Evolutionary conservation across 2,329 filamentous ascomycete genomes (phyloP).

Genomic region (Bipolaris victoriae): DNA sequence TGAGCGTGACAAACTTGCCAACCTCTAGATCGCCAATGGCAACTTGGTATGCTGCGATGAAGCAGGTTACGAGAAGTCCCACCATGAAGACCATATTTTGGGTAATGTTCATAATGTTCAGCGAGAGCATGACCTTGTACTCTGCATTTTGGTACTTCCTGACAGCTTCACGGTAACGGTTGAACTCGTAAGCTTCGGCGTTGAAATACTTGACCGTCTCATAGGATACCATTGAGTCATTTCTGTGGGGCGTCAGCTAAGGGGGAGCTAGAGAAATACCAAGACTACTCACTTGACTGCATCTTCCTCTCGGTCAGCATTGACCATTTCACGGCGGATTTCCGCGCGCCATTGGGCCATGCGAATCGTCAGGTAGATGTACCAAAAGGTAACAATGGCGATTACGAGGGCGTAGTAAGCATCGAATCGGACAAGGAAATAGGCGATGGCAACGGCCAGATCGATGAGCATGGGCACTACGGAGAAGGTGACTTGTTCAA

Average conservation of each 20-base stretch:
- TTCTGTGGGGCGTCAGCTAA: conserved; percentile 56
- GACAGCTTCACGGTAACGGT: conserved; percentile 63
- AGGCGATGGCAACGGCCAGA: conserved; percentile 81
- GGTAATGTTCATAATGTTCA: conserved; percentile 66
- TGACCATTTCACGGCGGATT: conserved; percentile 91
- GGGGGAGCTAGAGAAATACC: background rate
- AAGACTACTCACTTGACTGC: conserved; percentile 74
- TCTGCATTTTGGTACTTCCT: conserved; percentile 63
- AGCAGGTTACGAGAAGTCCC: conserved; percentile 70
- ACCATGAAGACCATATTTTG: conserved; percentile 69
- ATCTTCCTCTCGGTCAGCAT: conserved; percentile 91
- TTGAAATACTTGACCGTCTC: conserved; percentile 76
- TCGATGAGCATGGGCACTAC: conserved; percentile 95
- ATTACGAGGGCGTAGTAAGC: conserved; percentile 90
- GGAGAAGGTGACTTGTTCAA: conserved; percentile 95
- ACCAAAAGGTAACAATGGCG: conserved; percentile 89
- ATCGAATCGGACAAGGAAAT: conserved; percentile 80
- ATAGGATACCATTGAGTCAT: conserved; percentile 98
- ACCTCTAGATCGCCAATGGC: conserved; percentile 65
- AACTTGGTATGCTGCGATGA: conserved; percentile 73
- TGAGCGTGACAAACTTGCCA: conserved; percentile 72
- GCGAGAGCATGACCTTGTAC: conserved; percentile 61
- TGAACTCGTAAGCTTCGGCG: conserved; percentile 64
- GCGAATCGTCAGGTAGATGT: conserved; percentile 93
- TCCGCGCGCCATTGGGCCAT: conserved; percentile 94